These are phyloP conservation scores for Fusarium brachygibbosum DNA, from an alignment of 2,329 filamentous ascomycete genomes.

Conservation along the genomic window DNA sequence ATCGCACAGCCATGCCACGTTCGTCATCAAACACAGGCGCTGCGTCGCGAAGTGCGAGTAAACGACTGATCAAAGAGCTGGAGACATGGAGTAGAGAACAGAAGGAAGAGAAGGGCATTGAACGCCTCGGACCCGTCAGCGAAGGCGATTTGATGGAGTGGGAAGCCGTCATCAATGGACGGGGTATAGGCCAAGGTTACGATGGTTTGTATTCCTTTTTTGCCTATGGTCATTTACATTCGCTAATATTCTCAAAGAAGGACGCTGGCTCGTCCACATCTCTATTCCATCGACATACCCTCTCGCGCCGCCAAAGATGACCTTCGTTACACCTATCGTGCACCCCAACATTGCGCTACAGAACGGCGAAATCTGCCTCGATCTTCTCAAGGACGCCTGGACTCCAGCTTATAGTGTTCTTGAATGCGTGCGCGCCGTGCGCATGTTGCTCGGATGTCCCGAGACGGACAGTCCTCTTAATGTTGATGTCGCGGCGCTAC, in stretches of 20 bases:
- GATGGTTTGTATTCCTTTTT: conserved; percentile 58
- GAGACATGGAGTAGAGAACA: conserved; percentile 65
- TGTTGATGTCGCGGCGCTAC: conserved; percentile 79
- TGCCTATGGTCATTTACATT: neutral
- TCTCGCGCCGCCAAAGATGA: conserved; percentile 79
- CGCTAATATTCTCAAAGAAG: conserved; percentile 59
- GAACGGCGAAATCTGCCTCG: conserved; percentile 93
- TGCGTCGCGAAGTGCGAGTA: conserved; percentile 63
- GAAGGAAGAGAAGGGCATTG: conserved; percentile 66
- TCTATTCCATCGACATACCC: conserved; percentile 84
- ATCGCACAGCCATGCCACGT: conserved; percentile 32
- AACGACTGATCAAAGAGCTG: conserved; percentile 71
- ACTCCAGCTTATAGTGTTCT: conserved; percentile 87
- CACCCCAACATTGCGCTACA: conserved; percentile 81
- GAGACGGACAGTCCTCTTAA: conserved; percentile 83
- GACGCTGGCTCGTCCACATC: conserved; percentile 87
- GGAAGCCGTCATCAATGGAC: conserved; percentile 73
- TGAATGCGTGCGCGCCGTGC: conserved; percentile 78
- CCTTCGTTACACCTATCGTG: conserved; percentile 85
- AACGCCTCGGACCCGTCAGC: conserved; percentile 68
- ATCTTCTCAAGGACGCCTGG: conserved; percentile 85
- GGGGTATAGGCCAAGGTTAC: conserved; percentile 67
- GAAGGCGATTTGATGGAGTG: conserved; percentile 70
- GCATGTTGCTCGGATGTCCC: conserved; percentile 73
- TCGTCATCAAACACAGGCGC: conserved; percentile 39